A percentile compares a stretch with the other conserved stretches of the same genome.
These are phyloP conservation scores for Cystofilobasidium bisporidii DNA, from an alignment of 768 basidiomycete genomes.

Conservation along the genomic window DNA sequence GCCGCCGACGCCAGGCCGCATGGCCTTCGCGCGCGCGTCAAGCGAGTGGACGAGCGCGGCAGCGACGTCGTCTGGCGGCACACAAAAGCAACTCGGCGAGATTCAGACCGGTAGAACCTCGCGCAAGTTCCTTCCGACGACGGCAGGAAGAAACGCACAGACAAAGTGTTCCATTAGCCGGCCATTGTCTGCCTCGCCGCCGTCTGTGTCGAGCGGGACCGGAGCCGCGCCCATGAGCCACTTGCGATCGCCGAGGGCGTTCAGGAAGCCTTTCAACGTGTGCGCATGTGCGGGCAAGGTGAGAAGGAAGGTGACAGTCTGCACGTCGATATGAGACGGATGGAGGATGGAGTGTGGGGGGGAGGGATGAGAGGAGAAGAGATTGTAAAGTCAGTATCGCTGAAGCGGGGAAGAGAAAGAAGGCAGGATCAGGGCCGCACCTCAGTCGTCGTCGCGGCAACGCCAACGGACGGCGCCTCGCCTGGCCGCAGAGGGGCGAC, in stretches of 20 bases:
- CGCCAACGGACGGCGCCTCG: constrained; percentile 2
- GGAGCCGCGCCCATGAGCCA: constrained; percentile 26
- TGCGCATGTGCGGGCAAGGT: constrained; percentile 2
- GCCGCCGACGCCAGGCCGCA: constrained; percentile 17
- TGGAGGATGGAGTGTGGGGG: too few species aligned
- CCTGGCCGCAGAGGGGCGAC: constrained; percentile 9
- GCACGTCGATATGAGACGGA: too few species aligned
- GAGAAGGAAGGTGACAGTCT: constrained; percentile 24
- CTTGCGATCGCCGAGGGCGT: constrained; percentile 24
- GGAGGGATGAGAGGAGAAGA: too few species aligned
- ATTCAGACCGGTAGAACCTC: too few species aligned
- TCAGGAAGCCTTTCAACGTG: constrained; percentile 13
- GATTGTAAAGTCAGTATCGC: neutral
- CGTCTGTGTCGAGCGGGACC: neutral
- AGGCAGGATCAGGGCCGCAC: neutral
- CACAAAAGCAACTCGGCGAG: too few species aligned
- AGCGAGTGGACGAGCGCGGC: constrained; percentile 8
- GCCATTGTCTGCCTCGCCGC: neutral
- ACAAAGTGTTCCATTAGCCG: constrained; percentile 24
- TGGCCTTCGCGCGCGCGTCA: constrained; percentile 5
- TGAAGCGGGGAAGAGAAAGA: neutral
- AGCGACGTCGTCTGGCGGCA: constrained; percentile 8
- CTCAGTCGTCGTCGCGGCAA: neutral
- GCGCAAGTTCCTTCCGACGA: too few species aligned
- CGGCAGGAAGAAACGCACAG: neutral